Evolutionary conservation across 2,329 filamentous ascomycete species (phyloP), one percentile per base, ranked within the genome.

Genomic region (Aspergillaceae sp.): DNA sequence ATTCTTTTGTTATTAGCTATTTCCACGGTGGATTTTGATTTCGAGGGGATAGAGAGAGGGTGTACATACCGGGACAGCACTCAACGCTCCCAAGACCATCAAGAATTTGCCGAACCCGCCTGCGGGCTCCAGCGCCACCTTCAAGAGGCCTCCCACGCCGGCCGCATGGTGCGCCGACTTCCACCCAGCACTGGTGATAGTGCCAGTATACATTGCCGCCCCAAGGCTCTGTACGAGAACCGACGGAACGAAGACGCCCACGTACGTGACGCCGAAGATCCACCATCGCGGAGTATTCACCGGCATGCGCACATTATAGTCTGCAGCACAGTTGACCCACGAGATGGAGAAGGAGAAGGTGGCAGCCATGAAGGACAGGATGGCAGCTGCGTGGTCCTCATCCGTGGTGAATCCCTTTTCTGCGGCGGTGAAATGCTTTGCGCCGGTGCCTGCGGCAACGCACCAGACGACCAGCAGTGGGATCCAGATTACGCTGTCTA

Each of bases 221-320:
- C 63, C 63, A 4, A 66, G 52, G 2, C 56, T 59, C 44, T 64
- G 59, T 3, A 66, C 60, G 9, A 65, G 43, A 1, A 65, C 55
- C 1, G 60, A 63, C 1, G 63, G 63, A 3, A 64, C 49, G 5
- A 56, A 51, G 58, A 36, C 19, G 3, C 34, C 34, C n/a, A 19
- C 34, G n/a, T 36, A 36, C 34, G 34, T 36, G 34, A 19, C 61
- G 26, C 52, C 44, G 42, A 65, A 63, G n/a, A 65, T 64, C 40
- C 59, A 57, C 50, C 56, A 59, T 1, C 59, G 53, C 11, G 62
- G 58, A 7, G 64, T 66, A 10, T 59, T 54, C n/a, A 57, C 51
- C 4, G 64, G 63, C 64, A 67, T 67, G 4, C 61, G 61, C 9
- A 67, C 64, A 43, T 67, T 68, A 45, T 66, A 68, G 43, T 68